Evolutionary conservation across 2,329 filamentous ascomycete species (phyloP).

Genomic region (Cladosporium sp.): DNA sequence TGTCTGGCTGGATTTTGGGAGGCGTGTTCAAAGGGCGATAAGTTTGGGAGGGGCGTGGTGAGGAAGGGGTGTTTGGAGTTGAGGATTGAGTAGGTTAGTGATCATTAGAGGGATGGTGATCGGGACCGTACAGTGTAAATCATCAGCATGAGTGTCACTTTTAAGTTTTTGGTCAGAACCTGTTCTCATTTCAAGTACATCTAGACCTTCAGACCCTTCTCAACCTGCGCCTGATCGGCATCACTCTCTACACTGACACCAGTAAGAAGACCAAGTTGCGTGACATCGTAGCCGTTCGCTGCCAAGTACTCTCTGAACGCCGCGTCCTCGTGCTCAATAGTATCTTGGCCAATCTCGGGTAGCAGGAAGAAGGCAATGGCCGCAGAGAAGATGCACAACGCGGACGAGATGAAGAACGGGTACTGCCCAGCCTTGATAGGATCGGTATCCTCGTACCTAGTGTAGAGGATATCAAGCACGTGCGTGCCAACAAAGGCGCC

Average conservation of each 20-base stretch:
- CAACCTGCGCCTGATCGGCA: not conserved
- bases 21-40: conserved; percentile 2
- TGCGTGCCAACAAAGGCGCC: conserved; percentile 80
- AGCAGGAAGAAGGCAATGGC: conserved; percentile 62
- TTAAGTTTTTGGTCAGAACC: not conserved
- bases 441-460: conserved; percentile 58
- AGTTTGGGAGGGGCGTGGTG: conserved; percentile 1
- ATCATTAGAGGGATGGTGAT: not conserved
- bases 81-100: conserved; percentile 6
- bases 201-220: not conserved
- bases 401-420: conserved; percentile 83
- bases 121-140: not conserved
- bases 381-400: conserved; percentile 74
- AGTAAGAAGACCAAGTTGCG: conserved; percentile 29
- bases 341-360: conserved; percentile 79
- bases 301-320: conserved; percentile 74
- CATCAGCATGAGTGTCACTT: not conserved
- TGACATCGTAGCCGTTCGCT: conserved; percentile 71
- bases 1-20: conserved; percentile 10
- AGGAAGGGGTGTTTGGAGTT: conserved; percentile 11
- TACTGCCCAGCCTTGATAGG: conserved; percentile 67
- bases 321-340: conserved; percentile 74
- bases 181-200: not conserved
- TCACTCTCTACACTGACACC: not conserved
- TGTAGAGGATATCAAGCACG: conserved; percentile 59